Evolutionary conservation across 805 yeast species (phyloP).

Genomic region (Metschnikowia baotianmanensis): DNA sequence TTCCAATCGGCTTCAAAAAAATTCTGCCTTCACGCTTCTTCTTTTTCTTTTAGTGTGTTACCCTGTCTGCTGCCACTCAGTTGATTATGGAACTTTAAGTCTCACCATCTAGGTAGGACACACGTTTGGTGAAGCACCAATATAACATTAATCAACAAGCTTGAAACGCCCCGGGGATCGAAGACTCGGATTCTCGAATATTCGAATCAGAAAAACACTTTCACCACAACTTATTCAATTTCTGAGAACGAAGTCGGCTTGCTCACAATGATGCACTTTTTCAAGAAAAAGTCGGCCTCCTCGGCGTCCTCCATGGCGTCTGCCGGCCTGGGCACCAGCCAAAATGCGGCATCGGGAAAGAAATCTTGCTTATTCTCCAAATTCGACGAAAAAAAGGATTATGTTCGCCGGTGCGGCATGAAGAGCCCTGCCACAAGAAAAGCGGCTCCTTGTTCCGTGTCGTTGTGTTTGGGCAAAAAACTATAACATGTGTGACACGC

Average conservation of each 20-base stretch:
- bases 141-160: neutral
- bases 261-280: constrained; percentile 14
- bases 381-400: constrained; percentile 47
- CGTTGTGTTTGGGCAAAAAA: constrained; percentile 41
- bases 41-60: neutral
- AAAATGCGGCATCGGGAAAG: constrained; percentile 4
- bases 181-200: no score
- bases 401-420: constrained; percentile 38
- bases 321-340: constrained; percentile 7
- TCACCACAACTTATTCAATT: no score
- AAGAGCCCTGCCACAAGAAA: constrained; percentile 22
- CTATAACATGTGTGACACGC: constrained; percentile 6
- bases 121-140: constrained; percentile 8
- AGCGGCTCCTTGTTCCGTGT: constrained; percentile 29
- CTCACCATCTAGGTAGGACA: constrained; percentile 11
- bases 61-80: neutral
- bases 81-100: constrained; percentile 8
- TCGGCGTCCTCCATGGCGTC: constrained; percentile 22
- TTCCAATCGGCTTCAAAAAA: neutral
- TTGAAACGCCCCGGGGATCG: no score
- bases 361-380: constrained; percentile 30
- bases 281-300: constrained; percentile 28
- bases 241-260: no score
- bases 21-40: neutral
- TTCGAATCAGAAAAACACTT: no score